Conservation (phyloP, 169 alveolate species). For the Babesia bigemina region DNA sequence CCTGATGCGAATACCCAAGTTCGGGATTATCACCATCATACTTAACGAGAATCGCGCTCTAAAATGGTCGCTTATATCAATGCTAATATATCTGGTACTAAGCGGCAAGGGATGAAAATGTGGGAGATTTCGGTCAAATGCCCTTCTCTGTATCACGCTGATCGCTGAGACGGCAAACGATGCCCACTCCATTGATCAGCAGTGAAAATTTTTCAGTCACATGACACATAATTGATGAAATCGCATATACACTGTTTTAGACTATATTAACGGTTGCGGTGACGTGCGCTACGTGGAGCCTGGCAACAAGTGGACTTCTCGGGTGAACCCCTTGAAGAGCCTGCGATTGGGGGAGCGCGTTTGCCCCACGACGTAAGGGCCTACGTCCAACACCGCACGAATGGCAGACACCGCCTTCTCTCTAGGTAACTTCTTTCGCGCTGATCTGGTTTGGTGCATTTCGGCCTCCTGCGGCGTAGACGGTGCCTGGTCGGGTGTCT, state of each 20-base stretch:
- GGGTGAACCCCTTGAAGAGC: constrained; percentile 36
- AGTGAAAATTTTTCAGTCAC: too few relatives aligned
- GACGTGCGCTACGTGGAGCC: constrained; percentile 15
- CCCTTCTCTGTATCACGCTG: too few relatives aligned
- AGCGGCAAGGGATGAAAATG: constrained; percentile 53
- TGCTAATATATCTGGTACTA: constrained; percentile 42
- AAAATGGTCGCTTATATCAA: constrained; percentile 28
- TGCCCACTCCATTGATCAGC: too few relatives aligned
- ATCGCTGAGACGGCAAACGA: too few relatives aligned
- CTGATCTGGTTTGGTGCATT: background rate
- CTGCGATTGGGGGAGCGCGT: constrained; percentile 1
- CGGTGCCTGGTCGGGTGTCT: background rate
- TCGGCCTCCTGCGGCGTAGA: background rate
- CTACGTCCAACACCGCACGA: background rate
- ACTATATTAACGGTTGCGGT: background rate
- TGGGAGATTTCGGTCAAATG: too few relatives aligned
- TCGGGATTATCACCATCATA: constrained; percentile 89
- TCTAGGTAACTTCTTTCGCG: constrained; percentile 3
- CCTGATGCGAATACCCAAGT: constrained; percentile 85
- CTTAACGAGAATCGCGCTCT: constrained; percentile 86
- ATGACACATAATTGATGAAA: too few relatives aligned
- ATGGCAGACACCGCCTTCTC: background rate
- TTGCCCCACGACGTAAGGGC: constrained; percentile 14
- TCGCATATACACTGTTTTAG: too few relatives aligned
- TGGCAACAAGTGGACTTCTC: constrained; percentile 28